phyloP scores from a whole-genome alignment of 2,329 filamentous ascomycete genomes.

The Botryosphaeria dothidea region DNA sequence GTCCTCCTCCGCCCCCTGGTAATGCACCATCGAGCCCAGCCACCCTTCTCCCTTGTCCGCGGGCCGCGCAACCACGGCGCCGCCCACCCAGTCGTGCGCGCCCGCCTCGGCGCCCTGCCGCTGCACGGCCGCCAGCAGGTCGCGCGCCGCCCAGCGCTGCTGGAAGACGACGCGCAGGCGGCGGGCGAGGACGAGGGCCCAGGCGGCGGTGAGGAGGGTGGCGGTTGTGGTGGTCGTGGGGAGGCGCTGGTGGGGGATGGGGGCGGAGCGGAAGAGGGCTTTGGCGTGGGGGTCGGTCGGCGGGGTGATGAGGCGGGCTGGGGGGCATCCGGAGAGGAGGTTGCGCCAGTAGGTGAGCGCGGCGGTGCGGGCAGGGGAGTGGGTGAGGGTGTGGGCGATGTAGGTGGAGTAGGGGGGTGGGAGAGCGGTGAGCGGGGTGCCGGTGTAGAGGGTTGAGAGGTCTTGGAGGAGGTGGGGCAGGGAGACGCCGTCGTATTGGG shows the following conservation, averaged over 20 bases:
- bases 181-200: constrained; percentile 63
- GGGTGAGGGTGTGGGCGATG: constrained; percentile 44
- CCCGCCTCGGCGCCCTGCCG: constrained; percentile 36
- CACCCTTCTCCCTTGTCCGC: constrained; percentile 21
- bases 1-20: constrained; percentile 50
- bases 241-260: constrained; percentile 41
- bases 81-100: constrained; percentile 38
- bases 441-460: constrained; percentile 57
- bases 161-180: constrained; percentile 43
- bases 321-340: constrained; percentile 56
- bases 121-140: constrained; percentile 38
- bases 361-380: constrained; percentile 67
- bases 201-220: constrained; percentile 67
- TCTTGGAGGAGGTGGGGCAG: constrained; percentile 64
- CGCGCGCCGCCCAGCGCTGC: constrained; percentile 44
- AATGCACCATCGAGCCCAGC: constrained; percentile 43
- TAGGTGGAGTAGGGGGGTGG: constrained; percentile 52
- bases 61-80: constrained; percentile 21
- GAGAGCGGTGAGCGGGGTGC: constrained; percentile 28
- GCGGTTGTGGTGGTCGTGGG: constrained; percentile 60
- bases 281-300: constrained; percentile 39
- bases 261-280: constrained; percentile 30
- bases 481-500: constrained; percentile 70
- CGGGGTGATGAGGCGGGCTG: constrained; percentile 41
- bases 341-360: constrained; percentile 62